These are phyloP conservation scores for Entonaema liquescens DNA, from an alignment of 495 filamentous ascomycete species.

Conservation along the genomic window DNA sequence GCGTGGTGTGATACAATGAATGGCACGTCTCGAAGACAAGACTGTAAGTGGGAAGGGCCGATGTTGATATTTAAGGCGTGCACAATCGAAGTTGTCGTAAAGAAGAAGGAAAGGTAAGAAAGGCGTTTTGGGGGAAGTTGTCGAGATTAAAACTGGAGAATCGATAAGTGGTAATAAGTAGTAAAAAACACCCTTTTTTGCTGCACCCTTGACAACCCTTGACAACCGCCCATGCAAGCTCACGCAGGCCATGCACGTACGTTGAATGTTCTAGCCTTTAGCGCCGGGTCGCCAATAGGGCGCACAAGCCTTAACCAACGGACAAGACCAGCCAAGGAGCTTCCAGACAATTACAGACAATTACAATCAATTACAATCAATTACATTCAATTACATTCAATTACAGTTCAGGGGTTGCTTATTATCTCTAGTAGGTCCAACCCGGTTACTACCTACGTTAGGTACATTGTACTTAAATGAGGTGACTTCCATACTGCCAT, in stretches of 20 bases:
- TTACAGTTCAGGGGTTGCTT: neutral
- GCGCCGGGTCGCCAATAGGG: slow-evolving; percentile 16
- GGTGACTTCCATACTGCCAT: too few species aligned
- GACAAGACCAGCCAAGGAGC: slow-evolving; percentile 11
- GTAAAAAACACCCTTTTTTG: slow-evolving; percentile 8
- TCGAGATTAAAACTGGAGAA: slow-evolving; percentile 45
- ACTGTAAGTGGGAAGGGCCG: neutral
- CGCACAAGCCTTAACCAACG: slow-evolving; percentile 28
- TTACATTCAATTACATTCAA: neutral
- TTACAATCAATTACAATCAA: neutral
- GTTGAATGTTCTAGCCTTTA: slow-evolving; percentile 6
- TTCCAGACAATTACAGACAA: neutral
- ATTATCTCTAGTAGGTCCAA: neutral
- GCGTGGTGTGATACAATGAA: neutral
- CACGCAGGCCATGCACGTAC: neutral
- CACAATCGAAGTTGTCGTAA: slow-evolving; percentile 18
- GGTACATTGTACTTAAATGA: too few species aligned
- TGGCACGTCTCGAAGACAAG: neutral
- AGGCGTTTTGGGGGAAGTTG: slow-evolving; percentile 25
- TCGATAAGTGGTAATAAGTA: slow-evolving; percentile 32
- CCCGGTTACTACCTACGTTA: too few species aligned
- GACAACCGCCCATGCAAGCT: slow-evolving; percentile 5
- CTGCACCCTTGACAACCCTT: slow-evolving; percentile 34
- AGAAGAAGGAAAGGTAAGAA: slow-evolving; percentile 25
- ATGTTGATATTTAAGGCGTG: slow-evolving; percentile 9